A percentile compares a stretch with the other conserved stretches of the same genome.
Evolutionary conservation across 1,284 basidiomycete species (phyloP).

Genomic region (Kalmanozyma brasiliensis): DNA sequence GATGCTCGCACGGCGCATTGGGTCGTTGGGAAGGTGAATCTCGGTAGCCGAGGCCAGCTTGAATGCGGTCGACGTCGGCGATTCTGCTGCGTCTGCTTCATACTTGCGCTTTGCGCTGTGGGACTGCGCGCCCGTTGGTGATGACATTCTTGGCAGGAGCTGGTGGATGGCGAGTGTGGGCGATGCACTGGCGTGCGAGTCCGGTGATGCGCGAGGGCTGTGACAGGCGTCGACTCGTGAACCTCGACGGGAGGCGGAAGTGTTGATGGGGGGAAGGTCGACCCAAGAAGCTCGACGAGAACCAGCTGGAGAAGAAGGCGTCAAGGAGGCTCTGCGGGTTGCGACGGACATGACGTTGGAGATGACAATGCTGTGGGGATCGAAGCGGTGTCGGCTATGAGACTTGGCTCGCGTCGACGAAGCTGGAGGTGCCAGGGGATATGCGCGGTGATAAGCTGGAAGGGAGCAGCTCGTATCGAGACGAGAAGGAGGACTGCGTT

Average conservation of each 20-base stretch:
- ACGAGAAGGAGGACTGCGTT: not conserved
- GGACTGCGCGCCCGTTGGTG: constrained; percentile 19
- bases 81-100: constrained; percentile 18
- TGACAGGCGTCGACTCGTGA: constrained; percentile 34
- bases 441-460: not conserved
- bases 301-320: constrained; percentile 34
- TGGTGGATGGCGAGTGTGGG: constrained; percentile 33
- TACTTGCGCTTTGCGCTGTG: constrained; percentile 34
- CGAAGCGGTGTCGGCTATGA: too few species aligned
- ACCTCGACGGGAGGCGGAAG: constrained; percentile 26
- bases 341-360: constrained; percentile 35
- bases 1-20: constrained; percentile 43
- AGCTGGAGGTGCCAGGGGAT: too few species aligned
- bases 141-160: constrained; percentile 27
- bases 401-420: too few species aligned
- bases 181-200: constrained; percentile 6
- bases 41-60: constrained; percentile 27
- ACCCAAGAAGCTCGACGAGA: constrained; percentile 43
- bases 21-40: constrained; percentile 33
- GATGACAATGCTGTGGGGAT: too few species aligned
- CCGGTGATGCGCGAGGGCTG: constrained; percentile 12
- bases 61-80: constrained; percentile 11
- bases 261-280: constrained; percentile 19
- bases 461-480: constrained; percentile 3
- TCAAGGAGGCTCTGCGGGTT: constrained; percentile 36